These are phyloP conservation scores for Tilletia walkeri DNA, from an alignment of 1,284 basidiomycete species.

Conservation along the genomic window DNA sequence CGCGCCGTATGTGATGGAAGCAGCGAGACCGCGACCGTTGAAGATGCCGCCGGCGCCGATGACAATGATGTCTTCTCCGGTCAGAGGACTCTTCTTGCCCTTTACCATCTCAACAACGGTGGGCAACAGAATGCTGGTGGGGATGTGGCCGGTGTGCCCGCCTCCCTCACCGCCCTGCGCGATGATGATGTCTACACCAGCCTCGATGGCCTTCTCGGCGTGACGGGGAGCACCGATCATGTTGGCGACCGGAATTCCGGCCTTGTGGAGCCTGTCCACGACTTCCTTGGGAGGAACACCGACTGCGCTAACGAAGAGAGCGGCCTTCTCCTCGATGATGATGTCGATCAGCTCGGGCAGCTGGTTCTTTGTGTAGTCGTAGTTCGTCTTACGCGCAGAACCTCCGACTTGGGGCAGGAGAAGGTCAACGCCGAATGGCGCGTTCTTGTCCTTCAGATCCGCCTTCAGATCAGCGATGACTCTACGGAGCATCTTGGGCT, in stretches of 20 bases:
- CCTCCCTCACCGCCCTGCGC: slow-evolving; percentile 51
- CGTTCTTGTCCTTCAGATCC: slow-evolving; percentile 46
- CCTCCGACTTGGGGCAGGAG: slow-evolving; percentile 50
- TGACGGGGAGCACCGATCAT: slow-evolving; percentile 68
- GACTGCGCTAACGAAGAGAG: slow-evolving; percentile 49
- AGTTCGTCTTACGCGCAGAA: slow-evolving; percentile 46
- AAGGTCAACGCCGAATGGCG: slow-evolving; percentile 47
- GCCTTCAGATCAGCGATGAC: slow-evolving; percentile 39
- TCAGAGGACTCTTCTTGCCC: slow-evolving; percentile 44
- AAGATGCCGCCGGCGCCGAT: slow-evolving; percentile 47
- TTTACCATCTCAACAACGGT: slow-evolving; percentile 44
- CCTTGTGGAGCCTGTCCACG: slow-evolving; percentile 43
- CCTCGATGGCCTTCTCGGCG: slow-evolving; percentile 45
- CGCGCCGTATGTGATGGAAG: slow-evolving; percentile 42
- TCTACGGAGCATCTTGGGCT: slow-evolving; percentile 29
- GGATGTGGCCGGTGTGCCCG: slow-evolving; percentile 50
- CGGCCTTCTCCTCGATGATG: slow-evolving; percentile 40
- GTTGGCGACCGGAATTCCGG: slow-evolving; percentile 46
- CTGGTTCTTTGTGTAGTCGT: slow-evolving; percentile 23
- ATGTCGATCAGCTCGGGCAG: slow-evolving; percentile 17
- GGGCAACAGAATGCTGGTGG: slow-evolving; percentile 41
- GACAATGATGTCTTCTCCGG: slow-evolving; percentile 44
- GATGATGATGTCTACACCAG: slow-evolving; percentile 50
- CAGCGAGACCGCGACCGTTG: slow-evolving; percentile 44
- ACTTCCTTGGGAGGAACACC: slow-evolving; percentile 46